Evolutionary conservation across 345 rosid species (phyloP).

Genomic region (Syzygium aromaticum): DNA sequence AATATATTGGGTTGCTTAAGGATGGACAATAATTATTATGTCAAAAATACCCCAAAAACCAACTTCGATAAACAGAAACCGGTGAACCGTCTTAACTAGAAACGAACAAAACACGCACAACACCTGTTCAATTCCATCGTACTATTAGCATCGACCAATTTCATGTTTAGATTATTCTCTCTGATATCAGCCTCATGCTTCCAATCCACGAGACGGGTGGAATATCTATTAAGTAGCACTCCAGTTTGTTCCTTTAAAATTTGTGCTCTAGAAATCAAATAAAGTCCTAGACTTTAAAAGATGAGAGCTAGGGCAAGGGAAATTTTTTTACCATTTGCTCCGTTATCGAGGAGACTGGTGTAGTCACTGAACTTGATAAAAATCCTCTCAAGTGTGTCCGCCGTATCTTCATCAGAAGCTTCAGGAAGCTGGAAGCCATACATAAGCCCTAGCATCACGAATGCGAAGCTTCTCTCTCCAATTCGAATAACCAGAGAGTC

Average conservation of each 20-base stretch:
- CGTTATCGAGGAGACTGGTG: neutral
- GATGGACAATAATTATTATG: neutral
- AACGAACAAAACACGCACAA: neutral
- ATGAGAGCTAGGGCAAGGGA: neutral
- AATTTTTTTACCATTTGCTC: neutral
- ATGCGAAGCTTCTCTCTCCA: slow-evolving; percentile 7
- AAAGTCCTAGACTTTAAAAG: neutral
- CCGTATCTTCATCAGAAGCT: neutral
- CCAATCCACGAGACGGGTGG: neutral
- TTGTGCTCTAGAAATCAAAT: neutral
- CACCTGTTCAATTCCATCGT: neutral
- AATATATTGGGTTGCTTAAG: neutral
- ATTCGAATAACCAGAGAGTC: slow-evolving; percentile 7
- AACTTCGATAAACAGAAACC: neutral
- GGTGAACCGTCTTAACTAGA: neutral
- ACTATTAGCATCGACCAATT: neutral
- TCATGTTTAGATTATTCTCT: neutral
- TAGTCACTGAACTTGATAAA: slow-evolving; percentile 3
- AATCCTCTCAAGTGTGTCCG: slow-evolving; percentile 3
- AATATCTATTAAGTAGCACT: neutral
- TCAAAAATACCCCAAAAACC: neutral
- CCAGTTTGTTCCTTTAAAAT: neutral
- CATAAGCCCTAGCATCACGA: slow-evolving; percentile 6
- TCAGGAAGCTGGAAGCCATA: slow-evolving; percentile 8
- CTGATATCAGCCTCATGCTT: neutral